Evolutionary conservation across 192 early-diverging fungal species (phyloP).

Genomic region (Spinellus fusiger): DNA sequence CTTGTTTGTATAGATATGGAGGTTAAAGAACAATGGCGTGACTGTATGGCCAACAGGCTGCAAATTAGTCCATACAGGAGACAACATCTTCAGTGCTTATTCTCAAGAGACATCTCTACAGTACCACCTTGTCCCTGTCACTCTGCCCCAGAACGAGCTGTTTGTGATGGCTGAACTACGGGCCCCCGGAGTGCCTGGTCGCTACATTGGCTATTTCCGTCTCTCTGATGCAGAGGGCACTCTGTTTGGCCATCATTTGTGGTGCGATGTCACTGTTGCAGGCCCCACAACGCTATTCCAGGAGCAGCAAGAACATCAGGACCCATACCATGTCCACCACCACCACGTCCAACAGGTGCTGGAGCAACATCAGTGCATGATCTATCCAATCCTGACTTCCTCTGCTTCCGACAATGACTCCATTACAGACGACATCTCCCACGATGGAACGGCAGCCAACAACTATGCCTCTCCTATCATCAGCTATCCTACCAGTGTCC

Average conservation of each 20-base stretch:
- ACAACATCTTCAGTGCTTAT: conserved; percentile 31
- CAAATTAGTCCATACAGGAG: conserved; percentile 48
- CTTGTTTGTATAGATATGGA: conserved; percentile 50
- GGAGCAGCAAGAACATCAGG: too few relatives aligned
- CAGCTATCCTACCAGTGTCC: neutral
- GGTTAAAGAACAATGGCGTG: conserved; percentile 53
- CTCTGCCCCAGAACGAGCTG: conserved; percentile 44
- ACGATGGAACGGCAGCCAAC: neutral
- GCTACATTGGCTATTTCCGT: conserved; percentile 58
- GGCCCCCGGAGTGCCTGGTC: conserved; percentile 52
- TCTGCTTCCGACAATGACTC: neutral
- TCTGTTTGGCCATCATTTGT: conserved; percentile 60
- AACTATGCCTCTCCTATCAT: neutral
- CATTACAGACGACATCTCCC: too few relatives aligned
- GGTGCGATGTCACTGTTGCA: conserved; percentile 57
- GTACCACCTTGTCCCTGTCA: conserved; percentile 36
- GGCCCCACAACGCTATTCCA: too few relatives aligned
- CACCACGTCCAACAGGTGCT: too few relatives aligned
- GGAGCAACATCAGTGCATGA: neutral
- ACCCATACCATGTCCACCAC: too few relatives aligned
- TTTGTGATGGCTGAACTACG: conserved; percentile 59
- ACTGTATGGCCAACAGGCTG: conserved; percentile 56
- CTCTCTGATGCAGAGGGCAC: conserved; percentile 50
- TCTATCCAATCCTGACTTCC: neutral
- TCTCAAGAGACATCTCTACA: conserved; percentile 40